Conservation (phyloP, 2,329 filamentous ascomycete species). For the Neofusicoccum umdonicola region DNA sequence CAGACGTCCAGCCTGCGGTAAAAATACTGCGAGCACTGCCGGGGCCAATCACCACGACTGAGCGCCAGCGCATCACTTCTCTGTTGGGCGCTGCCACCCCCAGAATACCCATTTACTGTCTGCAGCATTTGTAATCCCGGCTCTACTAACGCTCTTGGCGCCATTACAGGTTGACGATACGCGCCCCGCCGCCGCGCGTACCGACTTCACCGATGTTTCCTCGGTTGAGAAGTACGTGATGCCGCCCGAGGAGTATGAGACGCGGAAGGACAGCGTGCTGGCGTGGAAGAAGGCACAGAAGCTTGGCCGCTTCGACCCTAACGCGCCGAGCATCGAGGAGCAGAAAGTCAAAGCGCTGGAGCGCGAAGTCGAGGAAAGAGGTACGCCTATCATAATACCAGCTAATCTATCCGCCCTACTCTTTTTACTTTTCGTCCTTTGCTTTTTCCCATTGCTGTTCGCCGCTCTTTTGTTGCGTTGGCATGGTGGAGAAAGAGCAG, state of each 20-base stretch:
- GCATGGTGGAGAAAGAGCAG: neutral
- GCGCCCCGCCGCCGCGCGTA: constrained; percentile 70
- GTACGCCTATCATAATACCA: constrained; percentile 31
- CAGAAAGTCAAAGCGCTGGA: constrained; percentile 67
- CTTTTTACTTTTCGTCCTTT: neutral
- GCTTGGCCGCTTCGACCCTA: constrained; percentile 92
- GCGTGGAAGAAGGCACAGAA: constrained; percentile 96
- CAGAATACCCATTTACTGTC: too few species aligned
- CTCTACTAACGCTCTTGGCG: neutral
- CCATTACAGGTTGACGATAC: constrained; percentile 69
- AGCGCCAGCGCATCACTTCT: neutral
- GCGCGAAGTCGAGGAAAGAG: constrained; percentile 67
- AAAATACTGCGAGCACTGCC: neutral
- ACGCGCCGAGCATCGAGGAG: constrained; percentile 70
- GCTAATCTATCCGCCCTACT: neutral
- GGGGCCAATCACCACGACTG: neutral
- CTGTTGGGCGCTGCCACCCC: neutral
- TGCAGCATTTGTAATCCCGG: constrained; percentile 1
- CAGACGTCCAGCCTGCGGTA: neutral
- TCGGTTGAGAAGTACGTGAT: constrained; percentile 87
- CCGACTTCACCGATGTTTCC: constrained; percentile 78
- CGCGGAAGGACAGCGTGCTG: constrained; percentile 81
- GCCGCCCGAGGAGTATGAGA: constrained; percentile 81
- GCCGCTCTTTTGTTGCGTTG: neutral
- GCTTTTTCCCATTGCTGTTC: neutral